These are phyloP conservation scores for Cladosporium sp. DNA, from an alignment of 2,329 filamentous ascomycete species.

Conservation along the genomic window DNA sequence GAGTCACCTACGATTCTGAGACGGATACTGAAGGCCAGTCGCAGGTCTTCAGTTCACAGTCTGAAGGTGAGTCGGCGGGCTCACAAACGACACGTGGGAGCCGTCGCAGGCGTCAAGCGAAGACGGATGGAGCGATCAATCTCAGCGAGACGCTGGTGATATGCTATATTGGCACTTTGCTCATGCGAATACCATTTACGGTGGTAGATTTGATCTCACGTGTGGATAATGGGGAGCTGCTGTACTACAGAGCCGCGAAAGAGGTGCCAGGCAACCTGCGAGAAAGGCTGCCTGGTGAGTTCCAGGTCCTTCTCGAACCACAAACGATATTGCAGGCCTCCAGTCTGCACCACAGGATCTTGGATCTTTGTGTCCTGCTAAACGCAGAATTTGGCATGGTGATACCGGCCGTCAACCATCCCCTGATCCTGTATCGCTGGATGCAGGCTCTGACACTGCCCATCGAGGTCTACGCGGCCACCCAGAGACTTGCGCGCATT, in stretches of 20 bases:
- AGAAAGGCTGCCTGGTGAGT: conserved; percentile 63
- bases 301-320: conserved; percentile 61
- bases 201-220: conserved; percentile 71
- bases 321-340: conserved; percentile 52
- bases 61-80: conserved; percentile 48
- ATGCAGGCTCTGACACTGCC: conserved; percentile 74
- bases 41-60: conserved; percentile 62
- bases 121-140: conserved; percentile 57
- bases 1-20: conserved; percentile 40
- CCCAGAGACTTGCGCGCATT: conserved; percentile 57
- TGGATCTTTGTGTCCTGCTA: conserved; percentile 65
- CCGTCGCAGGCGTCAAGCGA: conserved; percentile 41
- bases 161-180: conserved; percentile 75
- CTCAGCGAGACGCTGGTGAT: conserved; percentile 74
- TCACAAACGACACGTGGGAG: conserved; percentile 39
- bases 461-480: conserved; percentile 64
- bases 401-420: conserved; percentile 72
- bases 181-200: conserved; percentile 75
- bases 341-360: conserved; percentile 65
- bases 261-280: conserved; percentile 65
- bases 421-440: conserved; percentile 68
- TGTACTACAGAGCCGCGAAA: conserved; percentile 67
- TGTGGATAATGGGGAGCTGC: conserved; percentile 67
- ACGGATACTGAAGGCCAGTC: conserved; percentile 41
- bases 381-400: conserved; percentile 67